Base-by-base conservation (phyloP, 2,329 filamentous ascomycete species). In the Albifimbria verrucaria region DNA sequence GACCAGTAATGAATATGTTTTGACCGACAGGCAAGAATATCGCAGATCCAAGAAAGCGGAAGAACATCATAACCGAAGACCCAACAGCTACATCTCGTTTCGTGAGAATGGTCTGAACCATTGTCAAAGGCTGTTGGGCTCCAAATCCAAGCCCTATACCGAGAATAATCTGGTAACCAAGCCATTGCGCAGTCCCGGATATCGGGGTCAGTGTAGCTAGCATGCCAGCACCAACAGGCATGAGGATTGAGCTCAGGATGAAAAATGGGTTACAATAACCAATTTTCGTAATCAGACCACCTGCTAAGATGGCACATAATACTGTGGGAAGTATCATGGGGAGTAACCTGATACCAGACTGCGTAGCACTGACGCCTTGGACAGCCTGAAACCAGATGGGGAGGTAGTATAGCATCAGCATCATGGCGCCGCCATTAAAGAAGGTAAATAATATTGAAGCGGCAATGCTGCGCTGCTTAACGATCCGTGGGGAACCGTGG, bases 331-430 rank as follows among this genome's bases (percentile, higher is more conserved):
- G 42, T 5, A 44, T 20, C 17, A 20, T 20, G 6, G 15, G 17
- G 4, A 77, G 60, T 46, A 69, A 73, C 15, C 67, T 67, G 39
- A 75, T 68, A 3, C 73, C 73, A 5, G 72, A 73, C 32, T 68
- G 59, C 21, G 70, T 60, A 20, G 76, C 69, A 2, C 62, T 66
- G 20, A 68, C 68, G 7, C 69, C 72, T 36, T 75, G 67, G n/a
- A 78, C 70, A 4, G 74, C 70, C 56, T 77, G 74, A 57, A 78
- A 78, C 72, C 73, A 78, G 32, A 77, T 71, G 1, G 75, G 72
- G 0, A 77, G 53, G 52, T 70, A 76, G 55, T 74, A 76, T 21
- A 75, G 53, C 17, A 59, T 54, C 0, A 61, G 52, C 32, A 67
- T 57, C 50, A 69, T 66, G n/a, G 63, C 65, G 1, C 65, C 68